phyloP scores from a whole-genome alignment of 495 filamentous ascomycete species.

The Penicillium flavigenum region DNA sequence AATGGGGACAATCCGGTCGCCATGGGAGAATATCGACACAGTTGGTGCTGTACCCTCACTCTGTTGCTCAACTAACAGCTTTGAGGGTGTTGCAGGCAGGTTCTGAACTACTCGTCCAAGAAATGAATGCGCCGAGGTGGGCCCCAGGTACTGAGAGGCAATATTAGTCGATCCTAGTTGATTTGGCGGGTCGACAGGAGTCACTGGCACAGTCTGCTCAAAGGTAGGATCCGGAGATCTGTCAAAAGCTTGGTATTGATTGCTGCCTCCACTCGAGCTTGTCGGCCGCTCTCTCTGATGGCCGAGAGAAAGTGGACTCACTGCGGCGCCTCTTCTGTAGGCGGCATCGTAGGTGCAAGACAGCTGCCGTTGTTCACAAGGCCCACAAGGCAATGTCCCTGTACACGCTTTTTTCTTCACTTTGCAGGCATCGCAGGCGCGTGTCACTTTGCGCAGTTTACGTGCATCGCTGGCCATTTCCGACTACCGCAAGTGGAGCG shows the following conservation, averaged over 20 bases:
- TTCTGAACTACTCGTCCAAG: constrained; percentile 24
- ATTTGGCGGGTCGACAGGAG: background rate
- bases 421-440: constrained; percentile 32
- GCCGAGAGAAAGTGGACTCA: constrained; percentile 22
- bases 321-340: constrained; percentile 27
- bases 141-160: constrained; percentile 28
- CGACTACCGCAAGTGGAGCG: background rate
- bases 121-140: constrained; percentile 31
- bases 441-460: constrained; percentile 23
- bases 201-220: background rate
- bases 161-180: constrained; percentile 11
- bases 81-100: constrained; percentile 14
- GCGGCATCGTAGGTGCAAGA: constrained; percentile 27
- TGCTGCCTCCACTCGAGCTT: background rate
- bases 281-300: background rate
- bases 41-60: background rate
- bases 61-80: constrained; percentile 6
- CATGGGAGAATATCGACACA: constrained; percentile 27
- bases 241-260: background rate
- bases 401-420: constrained; percentile 32
- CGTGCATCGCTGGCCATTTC: constrained; percentile 6
- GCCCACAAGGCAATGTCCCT: constrained; percentile 28
- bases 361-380: constrained; percentile 20
- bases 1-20: constrained; percentile 23
- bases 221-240: background rate